Evolutionary conservation across 768 basidiomycete genomes (phyloP), one percentile per base, ranked within the genome.

Genomic region (Galerina marginata): DNA sequence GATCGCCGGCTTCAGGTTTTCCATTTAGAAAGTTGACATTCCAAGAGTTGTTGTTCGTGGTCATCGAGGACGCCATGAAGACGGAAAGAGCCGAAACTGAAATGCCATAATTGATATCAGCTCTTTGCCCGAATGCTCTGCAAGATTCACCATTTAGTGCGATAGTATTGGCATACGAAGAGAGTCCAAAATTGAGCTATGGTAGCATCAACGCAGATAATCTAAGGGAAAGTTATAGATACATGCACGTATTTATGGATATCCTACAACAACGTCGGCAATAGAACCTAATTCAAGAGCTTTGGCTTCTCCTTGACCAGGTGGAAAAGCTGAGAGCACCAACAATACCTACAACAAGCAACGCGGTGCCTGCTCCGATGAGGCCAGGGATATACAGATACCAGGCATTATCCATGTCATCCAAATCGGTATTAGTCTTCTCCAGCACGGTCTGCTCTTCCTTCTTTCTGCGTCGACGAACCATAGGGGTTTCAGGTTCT

Each of bases 291-390:
- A 12, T 44, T 50, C 57, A 88, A 60, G 85, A 86, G 9, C 85
- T 82, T 68, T 89, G 88, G 65, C 83, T 88, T 63, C 88, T 81
- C 72, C 88, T 81, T 65, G 87, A 89, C 78, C 83, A 85, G 15
- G 76, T 81, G 4, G 90, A 90, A 70, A 93, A 85, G 62, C 91
- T 90, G 64, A 93, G 73, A 6, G 89, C 89, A 2, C 91, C 90
- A 20, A 93, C 87, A 38, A 91, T 87, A 0, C 90, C 89, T 20
- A 91, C 87, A 20, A 92, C 89, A 44, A 92, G 79, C 56, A 93
- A 69, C 45, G 92, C 92, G 20, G 91, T 92, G n/a, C 91, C 92
- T 25, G 91, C 92, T 9, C 92, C 92, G 6, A 93, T 86, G 62
- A 93, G 72, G 25, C 90, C 87, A 3, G 92, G 92, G 42, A 93